A percentile compares a stretch with the other conserved stretches of the same genome.
phyloP scores from a whole-genome alignment of 768 basidiomycete species.

The Goffeauzyma gilvescens region DNA sequence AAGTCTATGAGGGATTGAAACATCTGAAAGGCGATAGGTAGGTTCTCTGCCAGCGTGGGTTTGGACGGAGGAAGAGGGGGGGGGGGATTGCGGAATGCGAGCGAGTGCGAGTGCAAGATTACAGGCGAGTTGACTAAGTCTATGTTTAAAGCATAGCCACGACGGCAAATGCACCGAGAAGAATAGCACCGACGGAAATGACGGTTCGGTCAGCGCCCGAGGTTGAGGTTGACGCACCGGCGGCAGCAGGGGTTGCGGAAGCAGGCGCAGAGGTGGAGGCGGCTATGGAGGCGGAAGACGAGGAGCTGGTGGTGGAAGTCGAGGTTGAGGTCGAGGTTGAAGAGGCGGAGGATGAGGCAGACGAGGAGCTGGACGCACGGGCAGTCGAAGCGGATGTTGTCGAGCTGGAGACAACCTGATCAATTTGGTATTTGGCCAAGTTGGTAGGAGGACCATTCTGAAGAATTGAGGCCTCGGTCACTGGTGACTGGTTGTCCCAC shows the following conservation, averaged over 20 bases:
- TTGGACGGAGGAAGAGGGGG: neutral
- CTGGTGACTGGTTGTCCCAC: neutral
- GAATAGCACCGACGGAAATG: neutral
- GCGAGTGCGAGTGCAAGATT: neutral
- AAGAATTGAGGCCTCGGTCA: neutral
- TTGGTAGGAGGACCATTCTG: constrained; percentile 1
- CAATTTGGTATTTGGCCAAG: neutral
- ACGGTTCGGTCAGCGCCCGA: constrained; percentile 4
- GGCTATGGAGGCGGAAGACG: constrained; percentile 10
- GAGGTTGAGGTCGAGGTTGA: neutral
- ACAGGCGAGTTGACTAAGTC: neutral
- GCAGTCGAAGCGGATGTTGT: neutral
- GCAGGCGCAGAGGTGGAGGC: neutral
- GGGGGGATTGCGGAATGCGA: neutral
- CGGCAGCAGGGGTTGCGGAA: constrained; percentile 4
- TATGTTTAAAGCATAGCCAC: too few species aligned
- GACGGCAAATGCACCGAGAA: neutral
- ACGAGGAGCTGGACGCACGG: neutral
- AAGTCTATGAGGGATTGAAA: too few species aligned
- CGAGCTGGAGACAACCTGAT: neutral
- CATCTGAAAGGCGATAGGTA: too few species aligned
- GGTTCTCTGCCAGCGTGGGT: too few species aligned
- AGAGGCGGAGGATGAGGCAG: neutral
- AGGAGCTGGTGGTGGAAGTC: constrained; percentile 1
- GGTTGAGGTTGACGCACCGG: constrained; percentile 5